These are phyloP conservation scores for Tetraselmis striata DNA, from an alignment of 139 green algal genomes.

Conservation along the genomic window DNA sequence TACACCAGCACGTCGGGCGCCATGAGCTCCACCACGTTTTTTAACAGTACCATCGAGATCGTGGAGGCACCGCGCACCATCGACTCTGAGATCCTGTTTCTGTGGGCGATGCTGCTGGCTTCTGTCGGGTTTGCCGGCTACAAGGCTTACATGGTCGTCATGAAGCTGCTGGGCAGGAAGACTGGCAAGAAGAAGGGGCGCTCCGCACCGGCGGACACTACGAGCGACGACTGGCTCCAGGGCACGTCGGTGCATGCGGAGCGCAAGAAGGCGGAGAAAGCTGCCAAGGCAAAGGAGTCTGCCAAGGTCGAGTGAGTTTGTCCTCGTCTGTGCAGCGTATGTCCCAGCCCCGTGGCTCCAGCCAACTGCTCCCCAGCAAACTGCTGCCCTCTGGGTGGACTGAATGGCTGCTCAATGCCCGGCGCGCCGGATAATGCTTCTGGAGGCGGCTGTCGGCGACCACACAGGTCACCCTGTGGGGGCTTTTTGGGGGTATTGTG, in stretches of 20 bases:
- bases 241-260: neutral
- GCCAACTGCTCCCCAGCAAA: too few relatives aligned
- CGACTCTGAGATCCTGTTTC: slow-evolving; percentile 57
- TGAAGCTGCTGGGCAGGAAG: slow-evolving; percentile 12
- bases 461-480: too few relatives aligned
- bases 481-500: too few relatives aligned
- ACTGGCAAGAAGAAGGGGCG: slow-evolving; percentile 1
- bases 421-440: too few relatives aligned
- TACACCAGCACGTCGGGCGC: slow-evolving; percentile 21
- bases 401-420: too few relatives aligned
- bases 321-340: too few relatives aligned
- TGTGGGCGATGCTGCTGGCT: slow-evolving; percentile 38
- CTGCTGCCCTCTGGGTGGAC: too few relatives aligned
- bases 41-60: slow-evolving; percentile 68
- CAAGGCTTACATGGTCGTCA: slow-evolving; percentile 19
- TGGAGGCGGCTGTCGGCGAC: too few relatives aligned
- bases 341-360: too few relatives aligned
- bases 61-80: slow-evolving; percentile 44
- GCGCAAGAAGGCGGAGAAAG: slow-evolving; percentile 21
- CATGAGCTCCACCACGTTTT: slow-evolving; percentile 49
- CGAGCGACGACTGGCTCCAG: neutral
- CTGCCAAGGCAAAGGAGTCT: neutral
- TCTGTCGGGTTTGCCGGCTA: neutral
- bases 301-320: neutral
- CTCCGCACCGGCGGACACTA: neutral